Percentiles rank a stretch among this genome's conserved stretches.
These are phyloP conservation scores for Polysphondylium violaceum DNA, from an alignment of 78 protist genomes.

Conservation along the genomic window DNA sequence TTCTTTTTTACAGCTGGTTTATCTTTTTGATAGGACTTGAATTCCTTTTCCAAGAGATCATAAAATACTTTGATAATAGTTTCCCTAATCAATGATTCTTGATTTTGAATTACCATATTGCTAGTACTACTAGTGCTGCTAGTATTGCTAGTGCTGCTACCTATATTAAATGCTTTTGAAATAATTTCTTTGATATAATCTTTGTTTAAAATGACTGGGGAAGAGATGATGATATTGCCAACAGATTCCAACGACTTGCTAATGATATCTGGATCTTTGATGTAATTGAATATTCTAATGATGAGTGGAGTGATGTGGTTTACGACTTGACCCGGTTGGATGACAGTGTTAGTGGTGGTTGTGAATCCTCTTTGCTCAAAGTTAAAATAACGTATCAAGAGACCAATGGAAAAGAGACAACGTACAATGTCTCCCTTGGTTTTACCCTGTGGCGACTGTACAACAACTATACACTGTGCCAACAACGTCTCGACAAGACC, in stretches of 20 bases:
- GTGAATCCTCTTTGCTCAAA: slow-evolving; percentile 14
- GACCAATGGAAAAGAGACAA: slow-evolving; percentile 24
- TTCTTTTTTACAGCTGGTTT: background rate
- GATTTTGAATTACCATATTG: too few species aligned
- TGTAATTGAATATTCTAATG: background rate
- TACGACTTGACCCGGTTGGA: background rate
- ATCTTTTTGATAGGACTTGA: background rate
- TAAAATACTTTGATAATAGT: slow-evolving; percentile 9
- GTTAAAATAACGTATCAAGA: slow-evolving; percentile 34
- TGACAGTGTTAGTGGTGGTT: background rate
- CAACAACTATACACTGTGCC: background rate
- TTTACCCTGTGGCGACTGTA: background rate
- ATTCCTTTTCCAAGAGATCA: slow-evolving; percentile 52
- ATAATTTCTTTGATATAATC: slow-evolving; percentile 29
- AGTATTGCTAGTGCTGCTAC: background rate
- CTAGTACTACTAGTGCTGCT: background rate
- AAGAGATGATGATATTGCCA: slow-evolving; percentile 54
- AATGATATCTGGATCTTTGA: slow-evolving; percentile 33
- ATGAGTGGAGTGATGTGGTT: slow-evolving; percentile 5
- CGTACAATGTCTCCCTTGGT: slow-evolving; percentile 41
- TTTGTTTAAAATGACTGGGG: slow-evolving; percentile 26
- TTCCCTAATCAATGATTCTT: slow-evolving; percentile 30
- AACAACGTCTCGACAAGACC: background rate
- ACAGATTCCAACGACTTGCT: slow-evolving; percentile 52
- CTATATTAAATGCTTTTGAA: slow-evolving; percentile 28